phyloP scores from a whole-genome alignment of 805 yeast genomes.

The Metschnikowia anglica region DNA sequence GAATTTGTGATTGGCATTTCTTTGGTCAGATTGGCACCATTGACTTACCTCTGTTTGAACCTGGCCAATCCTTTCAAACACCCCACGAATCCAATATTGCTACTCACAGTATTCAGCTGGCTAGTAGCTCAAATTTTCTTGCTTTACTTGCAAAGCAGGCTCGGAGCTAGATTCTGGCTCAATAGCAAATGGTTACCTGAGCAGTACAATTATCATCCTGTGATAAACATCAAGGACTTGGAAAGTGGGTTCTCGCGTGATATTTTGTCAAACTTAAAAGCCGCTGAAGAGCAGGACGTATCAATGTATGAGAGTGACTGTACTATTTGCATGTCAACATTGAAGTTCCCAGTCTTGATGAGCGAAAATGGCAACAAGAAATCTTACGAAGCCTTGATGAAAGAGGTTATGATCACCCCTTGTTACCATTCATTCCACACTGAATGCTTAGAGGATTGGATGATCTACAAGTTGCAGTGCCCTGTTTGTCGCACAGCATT shows the following conservation, averaged over 20 bases:
- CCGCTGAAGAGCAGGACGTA: constrained; percentile 28
- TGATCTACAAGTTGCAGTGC: constrained; percentile 88
- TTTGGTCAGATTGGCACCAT: constrained; percentile 59
- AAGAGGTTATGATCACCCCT: constrained; percentile 80
- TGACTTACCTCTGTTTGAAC: constrained; percentile 56
- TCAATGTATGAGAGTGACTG: constrained; percentile 62
- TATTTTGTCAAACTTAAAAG: constrained; percentile 38
- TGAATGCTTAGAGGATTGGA: constrained; percentile 88
- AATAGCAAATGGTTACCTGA: constrained; percentile 75
- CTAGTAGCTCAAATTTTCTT: constrained; percentile 55
- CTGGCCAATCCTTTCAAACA: constrained; percentile 67
- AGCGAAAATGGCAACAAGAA: constrained; percentile 9
- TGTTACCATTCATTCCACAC: constrained; percentile 89
- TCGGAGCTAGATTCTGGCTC: constrained; percentile 83
- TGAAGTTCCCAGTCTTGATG: constrained; percentile 17
- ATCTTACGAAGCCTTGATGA: constrained; percentile 15
- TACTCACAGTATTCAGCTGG: constrained; percentile 52
- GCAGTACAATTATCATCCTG: constrained; percentile 80
- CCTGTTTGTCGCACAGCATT: constrained; percentile 86
- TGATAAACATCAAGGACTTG: constrained; percentile 55
- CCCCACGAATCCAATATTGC: constrained; percentile 56
- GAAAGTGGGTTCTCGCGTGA: constrained; percentile 57
- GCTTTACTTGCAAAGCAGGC: constrained; percentile 58
- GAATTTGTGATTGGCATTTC: constrained; percentile 72
- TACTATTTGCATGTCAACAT: constrained; percentile 75